These are phyloP conservation scores for Entomortierella lignicola DNA, from an alignment of 192 early-diverging fungal genomes.

Conservation along the genomic window DNA sequence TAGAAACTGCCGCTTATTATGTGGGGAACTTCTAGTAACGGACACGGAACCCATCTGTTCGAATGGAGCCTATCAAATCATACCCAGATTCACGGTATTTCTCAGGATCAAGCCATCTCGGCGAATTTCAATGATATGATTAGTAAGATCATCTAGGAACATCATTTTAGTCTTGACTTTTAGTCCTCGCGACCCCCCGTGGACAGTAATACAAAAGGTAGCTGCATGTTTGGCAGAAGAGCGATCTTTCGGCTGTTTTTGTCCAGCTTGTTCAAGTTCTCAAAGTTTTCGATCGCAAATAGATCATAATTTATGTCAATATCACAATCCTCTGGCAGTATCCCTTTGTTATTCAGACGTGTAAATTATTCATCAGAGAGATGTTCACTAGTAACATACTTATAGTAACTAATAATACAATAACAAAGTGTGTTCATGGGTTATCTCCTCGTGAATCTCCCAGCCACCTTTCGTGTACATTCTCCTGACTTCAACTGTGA, in stretches of 20 bases:
- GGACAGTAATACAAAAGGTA: not conserved
- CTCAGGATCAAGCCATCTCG: not conserved
- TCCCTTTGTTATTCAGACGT: not conserved
- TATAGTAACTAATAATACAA: no score
- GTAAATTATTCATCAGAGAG: not conserved
- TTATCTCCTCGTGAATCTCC: not conserved
- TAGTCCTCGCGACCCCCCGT: not conserved
- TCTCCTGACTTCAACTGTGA: not conserved
- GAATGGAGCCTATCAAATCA: slow-evolving; percentile 5
- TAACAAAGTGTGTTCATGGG: no score
- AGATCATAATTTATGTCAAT: not conserved
- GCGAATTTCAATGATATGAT: not conserved
- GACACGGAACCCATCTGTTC: slow-evolving; percentile 12
- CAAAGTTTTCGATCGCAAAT: not conserved
- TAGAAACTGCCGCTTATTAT: no score
- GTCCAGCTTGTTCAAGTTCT: not conserved
- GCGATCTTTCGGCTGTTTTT: not conserved
- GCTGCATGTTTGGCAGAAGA: not conserved
- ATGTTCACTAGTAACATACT: no score
- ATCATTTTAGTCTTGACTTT: not conserved
- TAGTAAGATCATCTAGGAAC: not conserved
- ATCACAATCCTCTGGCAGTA: not conserved
- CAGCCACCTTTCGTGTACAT: not conserved
- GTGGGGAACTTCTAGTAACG: no score
- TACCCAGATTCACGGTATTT: slow-evolving; percentile 8